Evolutionary conservation across 441 rosid species (phyloP), one percentile per base, ranked within the genome.

Genomic region (Breynia disticha): DNA sequence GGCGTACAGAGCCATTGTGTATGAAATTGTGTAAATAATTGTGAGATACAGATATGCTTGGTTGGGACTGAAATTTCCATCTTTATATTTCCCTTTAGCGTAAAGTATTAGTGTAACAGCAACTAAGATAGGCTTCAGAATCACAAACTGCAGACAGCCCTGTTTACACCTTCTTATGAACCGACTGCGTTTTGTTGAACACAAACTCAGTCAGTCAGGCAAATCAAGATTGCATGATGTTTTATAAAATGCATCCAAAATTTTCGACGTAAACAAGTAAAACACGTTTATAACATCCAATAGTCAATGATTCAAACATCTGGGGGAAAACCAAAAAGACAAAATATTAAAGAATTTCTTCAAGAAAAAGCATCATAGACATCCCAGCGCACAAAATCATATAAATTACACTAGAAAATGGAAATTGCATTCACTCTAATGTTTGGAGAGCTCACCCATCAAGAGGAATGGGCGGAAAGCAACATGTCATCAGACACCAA

Each of bases 81-180:
- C 97, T 63, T 76, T 77, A 74, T 93, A 93, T 67, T 84, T 88
- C 66, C 98, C 98, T 68, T 88, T 84, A 0, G 95, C 95, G 60
- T 82, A 93, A 60, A 86, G 89, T 52, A 93, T 66, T 52, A 93
- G 90, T 1, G 97, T 93, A 58, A 79, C 80, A 48, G 81, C 90
- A 59, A 84, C 96, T 61, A 88, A 71, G 66, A 88, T 64, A 48
- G 97, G 98, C 81, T 93, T 93, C 62, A 88, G 70, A 66, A 93
- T 86, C 62, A 93, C 98, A 86, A 93, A 93, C 52, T 93, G 98
- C 67, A 93, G 67, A 70, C 98, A 88, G 20, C 97, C 97, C 73
- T 93, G 98, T 78, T 93, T 93, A 79, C 98, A 88, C 66, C 86
- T 84, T 57, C 97, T 73, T 67, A 88, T 93, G 73, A 93, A 93